A percentile compares a stretch with the other conserved stretches of the same genome.
These are phyloP conservation scores for Carallia brachiata DNA, from an alignment of 345 rosid species.

Conservation along the genomic window DNA sequence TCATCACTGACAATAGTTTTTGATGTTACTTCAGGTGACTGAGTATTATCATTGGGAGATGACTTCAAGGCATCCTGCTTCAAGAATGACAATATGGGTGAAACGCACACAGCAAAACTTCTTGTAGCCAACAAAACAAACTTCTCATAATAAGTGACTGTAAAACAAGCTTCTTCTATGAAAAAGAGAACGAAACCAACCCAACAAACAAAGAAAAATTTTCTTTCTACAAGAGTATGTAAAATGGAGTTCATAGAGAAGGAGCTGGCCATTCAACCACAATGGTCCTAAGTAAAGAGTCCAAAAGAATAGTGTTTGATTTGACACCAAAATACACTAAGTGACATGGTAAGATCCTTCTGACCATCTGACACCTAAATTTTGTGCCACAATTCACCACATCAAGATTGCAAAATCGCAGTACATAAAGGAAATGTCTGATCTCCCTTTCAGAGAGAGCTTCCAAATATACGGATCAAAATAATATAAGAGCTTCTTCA, in stretches of 20 bases:
- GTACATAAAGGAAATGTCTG: background rate
- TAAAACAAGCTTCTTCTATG: too few relatives aligned
- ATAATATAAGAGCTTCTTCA: too few relatives aligned
- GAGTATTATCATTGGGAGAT: constrained; percentile 43
- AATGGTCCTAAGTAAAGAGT: background rate
- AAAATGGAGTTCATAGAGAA: constrained; percentile 4
- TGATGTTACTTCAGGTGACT: constrained; percentile 56
- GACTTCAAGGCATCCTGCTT: constrained; percentile 59
- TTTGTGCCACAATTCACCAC: background rate
- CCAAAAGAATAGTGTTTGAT: background rate
- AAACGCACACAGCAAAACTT: background rate
- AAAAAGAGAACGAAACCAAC: too few relatives aligned
- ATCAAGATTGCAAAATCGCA: background rate
- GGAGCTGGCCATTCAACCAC: background rate
- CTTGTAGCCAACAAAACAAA: too few relatives aligned
- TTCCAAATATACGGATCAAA: background rate
- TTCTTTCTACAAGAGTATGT: background rate
- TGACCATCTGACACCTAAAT: background rate
- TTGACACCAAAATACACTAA: background rate
- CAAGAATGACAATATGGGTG: constrained; percentile 14
- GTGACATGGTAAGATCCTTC: background rate
- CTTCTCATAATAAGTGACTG: too few relatives aligned
- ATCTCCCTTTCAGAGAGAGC: background rate
- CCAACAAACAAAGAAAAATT: background rate
- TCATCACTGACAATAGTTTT: constrained; percentile 35